phyloP scores from a whole-genome alignment of 768 basidiomycete species.

The Agaricus blazei region DNA sequence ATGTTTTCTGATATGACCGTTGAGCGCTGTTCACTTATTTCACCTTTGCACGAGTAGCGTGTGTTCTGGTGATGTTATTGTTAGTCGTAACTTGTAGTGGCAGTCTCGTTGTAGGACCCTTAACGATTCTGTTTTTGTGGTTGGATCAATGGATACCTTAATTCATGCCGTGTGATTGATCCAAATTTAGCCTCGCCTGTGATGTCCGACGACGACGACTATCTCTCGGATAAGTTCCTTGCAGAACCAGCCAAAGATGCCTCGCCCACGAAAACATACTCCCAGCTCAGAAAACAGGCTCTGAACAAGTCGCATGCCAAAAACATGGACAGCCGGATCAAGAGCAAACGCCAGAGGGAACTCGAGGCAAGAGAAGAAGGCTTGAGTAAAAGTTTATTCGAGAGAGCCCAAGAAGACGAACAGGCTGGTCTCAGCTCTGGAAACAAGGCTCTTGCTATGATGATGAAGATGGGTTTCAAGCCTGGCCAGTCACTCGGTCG shows the following conservation, averaged over 20 bases:
- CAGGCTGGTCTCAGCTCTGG: constrained; percentile 43
- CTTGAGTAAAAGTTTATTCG: constrained; percentile 75
- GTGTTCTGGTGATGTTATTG: constrained; percentile 46
- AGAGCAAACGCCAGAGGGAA: constrained; percentile 65
- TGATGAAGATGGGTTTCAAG: constrained; percentile 94
- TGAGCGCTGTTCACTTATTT: constrained; percentile 18
- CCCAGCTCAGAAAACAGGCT: constrained; percentile 65
- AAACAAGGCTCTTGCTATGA: constrained; percentile 82
- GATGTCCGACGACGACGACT: constrained; percentile 83
- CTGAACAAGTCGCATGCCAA: constrained; percentile 50
- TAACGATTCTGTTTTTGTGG: constrained; percentile 21
- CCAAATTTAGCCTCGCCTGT: constrained; percentile 6
- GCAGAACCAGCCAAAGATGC: constrained; percentile 30
- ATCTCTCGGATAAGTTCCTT: constrained; percentile 86
- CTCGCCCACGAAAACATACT: constrained; percentile 55
- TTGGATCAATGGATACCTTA: neutral
- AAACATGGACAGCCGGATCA: constrained; percentile 63
- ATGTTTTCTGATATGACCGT: constrained; percentile 20
- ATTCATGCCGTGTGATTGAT: neutral
- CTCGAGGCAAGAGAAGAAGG: constrained; percentile 74
- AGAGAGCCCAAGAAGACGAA: constrained; percentile 64
- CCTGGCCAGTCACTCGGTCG: constrained; percentile 72
- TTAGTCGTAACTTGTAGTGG: constrained; percentile 19
- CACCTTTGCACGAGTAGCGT: constrained; percentile 22
- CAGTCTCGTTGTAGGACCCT: constrained; percentile 23